Base-by-base conservation (phyloP, 306 rosid genomes). In the Ammopiptanthus mongolicus region DNA sequence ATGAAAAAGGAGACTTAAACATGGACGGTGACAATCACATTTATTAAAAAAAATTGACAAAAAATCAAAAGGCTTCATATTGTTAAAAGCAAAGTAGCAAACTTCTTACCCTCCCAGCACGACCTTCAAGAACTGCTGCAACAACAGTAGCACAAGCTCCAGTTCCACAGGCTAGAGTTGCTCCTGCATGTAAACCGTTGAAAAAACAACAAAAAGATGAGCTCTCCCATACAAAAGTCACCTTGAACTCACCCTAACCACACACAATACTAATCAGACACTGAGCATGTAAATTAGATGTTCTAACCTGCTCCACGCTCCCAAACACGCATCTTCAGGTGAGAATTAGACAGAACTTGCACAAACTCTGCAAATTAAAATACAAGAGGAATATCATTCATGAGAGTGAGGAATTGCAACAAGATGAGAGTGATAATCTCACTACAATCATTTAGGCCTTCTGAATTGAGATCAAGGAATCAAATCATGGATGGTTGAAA, bases 251-350 rank as follows among this genome's bases (percentile, higher is more conserved):
- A 25, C 21, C 55, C 53, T 55, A 23, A 71, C 19, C 21, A 42
- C 46, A 19, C 57, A 48, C 73, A 64, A 50, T 14, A 57, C 47
- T 18, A 69, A 37, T 81, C 50, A 22, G 48, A 41, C 31, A 67
- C 31, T 61, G 34, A 52, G 28, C 7, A 31, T 5, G 48, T 18
- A 66, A 73, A 69, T 42, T 60, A 69, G 69, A 68, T 62, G 77
- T 52, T 76, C 91, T 50, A 70, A 95, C 99, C 99, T 87, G 96
- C 97, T 14, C 97, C 97, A 22, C 97, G 96, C 89, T 90, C 99
- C 99, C 99, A 90, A 71, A 92, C 99, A 73, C 96, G 90, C 97
- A 95, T 95, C 82, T 92, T 95, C 69, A 95, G 82, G 67, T 92
- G 97, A 71, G 90, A 88, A 48, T 81, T 65, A 39, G 97, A 85